Conservation (phyloP, 768 basidiomycete species). For the Termitomyces heimii region DNA sequence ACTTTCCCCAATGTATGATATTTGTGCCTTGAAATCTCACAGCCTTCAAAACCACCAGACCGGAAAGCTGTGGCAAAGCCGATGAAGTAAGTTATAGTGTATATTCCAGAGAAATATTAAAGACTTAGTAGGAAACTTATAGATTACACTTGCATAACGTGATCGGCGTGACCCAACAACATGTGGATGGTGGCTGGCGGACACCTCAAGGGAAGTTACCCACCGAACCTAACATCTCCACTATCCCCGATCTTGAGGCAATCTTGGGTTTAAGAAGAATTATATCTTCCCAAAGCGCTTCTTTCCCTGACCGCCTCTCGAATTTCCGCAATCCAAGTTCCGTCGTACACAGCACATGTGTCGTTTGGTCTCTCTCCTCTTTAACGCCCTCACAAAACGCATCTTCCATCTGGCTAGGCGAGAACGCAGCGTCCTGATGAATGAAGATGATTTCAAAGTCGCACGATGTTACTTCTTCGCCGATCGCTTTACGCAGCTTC, state of each 20-base stretch:
- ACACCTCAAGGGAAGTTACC: constrained; percentile 6
- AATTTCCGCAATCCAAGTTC: constrained; percentile 45
- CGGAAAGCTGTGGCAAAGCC: neutral
- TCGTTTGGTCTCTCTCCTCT: constrained; percentile 15
- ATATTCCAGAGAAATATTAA: neutral
- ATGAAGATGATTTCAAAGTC: constrained; percentile 49
- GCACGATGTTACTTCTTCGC: constrained; percentile 51
- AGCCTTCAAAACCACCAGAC: neutral
- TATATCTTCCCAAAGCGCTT: constrained; percentile 41
- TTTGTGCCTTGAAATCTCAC: neutral
- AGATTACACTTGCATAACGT: neutral
- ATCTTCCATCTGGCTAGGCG: constrained; percentile 39
- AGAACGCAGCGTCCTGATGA: constrained; percentile 34
- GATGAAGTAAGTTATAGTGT: neutral
- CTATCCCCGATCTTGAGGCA: constrained; percentile 38
- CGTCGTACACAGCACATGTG: constrained; percentile 47
- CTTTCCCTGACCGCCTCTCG: constrained; percentile 31
- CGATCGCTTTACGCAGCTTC: constrained; percentile 49
- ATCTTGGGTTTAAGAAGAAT: constrained; percentile 51
- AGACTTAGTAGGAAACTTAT: neutral
- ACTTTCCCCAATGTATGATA: neutral
- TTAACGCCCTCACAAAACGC: constrained; percentile 23
- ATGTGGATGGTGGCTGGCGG: neutral
- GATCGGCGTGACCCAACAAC: neutral
- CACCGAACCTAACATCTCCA: constrained; percentile 22